phyloP scores from a whole-genome alignment of 2,329 filamentous ascomycete species.

The Neopestalotiopsis clavispora region DNA sequence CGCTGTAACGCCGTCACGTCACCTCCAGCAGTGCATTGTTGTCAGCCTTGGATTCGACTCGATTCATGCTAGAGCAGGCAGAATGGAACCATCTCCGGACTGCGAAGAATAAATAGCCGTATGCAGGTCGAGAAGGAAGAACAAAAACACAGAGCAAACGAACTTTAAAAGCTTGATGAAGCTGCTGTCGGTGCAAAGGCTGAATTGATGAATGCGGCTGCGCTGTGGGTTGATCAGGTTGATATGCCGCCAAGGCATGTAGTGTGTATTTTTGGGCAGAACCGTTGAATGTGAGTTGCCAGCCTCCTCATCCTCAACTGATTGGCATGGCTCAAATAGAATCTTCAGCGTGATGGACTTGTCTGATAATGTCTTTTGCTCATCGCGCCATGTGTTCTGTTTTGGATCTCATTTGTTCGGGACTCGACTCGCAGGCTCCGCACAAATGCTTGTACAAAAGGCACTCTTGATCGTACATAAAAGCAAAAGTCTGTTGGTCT shows the following conservation, averaged over 20 bases:
- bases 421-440: no score
- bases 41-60: neutral
- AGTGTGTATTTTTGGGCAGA: neutral
- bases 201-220: neutral
- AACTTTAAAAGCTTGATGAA: neutral
- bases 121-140: neutral
- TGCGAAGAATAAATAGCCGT: neutral
- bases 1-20: slow-evolving; percentile 12
- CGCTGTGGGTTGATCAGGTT: neutral
- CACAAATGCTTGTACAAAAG: no score
- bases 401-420: no score
- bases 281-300: neutral
- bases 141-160: no score
- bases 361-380: no score
- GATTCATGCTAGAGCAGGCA: neutral
- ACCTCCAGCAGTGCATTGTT: neutral
- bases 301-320: neutral
- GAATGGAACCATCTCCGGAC: neutral
- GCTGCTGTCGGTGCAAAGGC: neutral
- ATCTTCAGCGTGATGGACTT: neutral
- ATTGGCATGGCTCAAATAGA: neutral
- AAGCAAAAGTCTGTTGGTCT: no score
- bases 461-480: no score
- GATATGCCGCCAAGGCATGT: neutral
- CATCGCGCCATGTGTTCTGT: no score